These are phyloP conservation scores for Aspergillus pseudonomiae DNA, from an alignment of 2,329 filamentous ascomycete species.

Conservation along the genomic window DNA sequence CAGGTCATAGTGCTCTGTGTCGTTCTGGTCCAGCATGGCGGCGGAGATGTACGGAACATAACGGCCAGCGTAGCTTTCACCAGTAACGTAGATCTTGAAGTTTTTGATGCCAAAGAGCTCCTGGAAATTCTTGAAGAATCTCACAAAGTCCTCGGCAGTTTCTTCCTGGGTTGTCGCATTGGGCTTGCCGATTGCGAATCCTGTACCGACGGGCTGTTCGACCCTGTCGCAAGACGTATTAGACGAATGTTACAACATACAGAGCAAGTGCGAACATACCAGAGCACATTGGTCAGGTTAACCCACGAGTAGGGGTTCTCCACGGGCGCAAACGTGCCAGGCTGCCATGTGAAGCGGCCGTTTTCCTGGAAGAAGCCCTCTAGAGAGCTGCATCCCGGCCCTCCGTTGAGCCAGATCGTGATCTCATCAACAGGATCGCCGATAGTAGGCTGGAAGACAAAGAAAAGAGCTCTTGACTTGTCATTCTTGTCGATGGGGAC, in stretches of 20 bases:
- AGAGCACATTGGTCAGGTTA: conserved; percentile 74
- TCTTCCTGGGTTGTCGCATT: conserved; percentile 69
- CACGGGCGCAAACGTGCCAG: conserved; percentile 66
- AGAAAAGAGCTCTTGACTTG: conserved; percentile 53
- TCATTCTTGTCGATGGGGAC: conserved; percentile 53
- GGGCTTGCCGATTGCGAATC: conserved; percentile 66
- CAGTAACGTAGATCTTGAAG: conserved; percentile 72
- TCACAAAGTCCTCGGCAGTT: conserved; percentile 70
- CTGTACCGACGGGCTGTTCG: conserved; percentile 56
- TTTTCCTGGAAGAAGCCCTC: conserved; percentile 74
- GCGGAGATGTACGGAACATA: conserved; percentile 74
- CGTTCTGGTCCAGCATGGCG: conserved; percentile 70
- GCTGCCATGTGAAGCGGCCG: conserved; percentile 71
- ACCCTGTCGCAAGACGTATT: conserved; percentile 33
- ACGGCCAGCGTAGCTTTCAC: conserved; percentile 70
- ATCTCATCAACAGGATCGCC: conserved; percentile 24
- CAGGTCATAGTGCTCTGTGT: conserved; percentile 69
- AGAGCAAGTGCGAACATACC: background rate
- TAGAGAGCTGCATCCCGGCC: conserved; percentile 60
- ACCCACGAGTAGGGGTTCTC: conserved; percentile 72
- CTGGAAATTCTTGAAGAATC: conserved; percentile 77
- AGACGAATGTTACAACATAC: too few relatives aligned
- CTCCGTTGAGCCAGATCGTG: conserved; percentile 53
- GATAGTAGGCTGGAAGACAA: conserved; percentile 48
- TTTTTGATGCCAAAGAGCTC: conserved; percentile 68